These are phyloP conservation scores for Cryptococcus sp. DNA, from an alignment of 1,284 basidiomycete genomes.

Conservation along the genomic window DNA sequence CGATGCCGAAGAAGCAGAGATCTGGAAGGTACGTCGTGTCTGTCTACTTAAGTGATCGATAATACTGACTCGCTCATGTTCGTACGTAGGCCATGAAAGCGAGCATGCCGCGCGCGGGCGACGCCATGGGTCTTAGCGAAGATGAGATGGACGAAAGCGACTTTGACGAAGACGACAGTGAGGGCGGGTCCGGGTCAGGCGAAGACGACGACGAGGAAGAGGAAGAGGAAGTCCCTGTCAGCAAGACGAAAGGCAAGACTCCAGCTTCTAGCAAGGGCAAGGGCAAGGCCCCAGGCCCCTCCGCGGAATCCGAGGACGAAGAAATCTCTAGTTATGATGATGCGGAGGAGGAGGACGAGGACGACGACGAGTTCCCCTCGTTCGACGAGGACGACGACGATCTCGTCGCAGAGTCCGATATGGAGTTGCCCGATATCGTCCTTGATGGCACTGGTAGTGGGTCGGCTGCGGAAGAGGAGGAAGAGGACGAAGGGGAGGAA, in stretches of 20 bases:
- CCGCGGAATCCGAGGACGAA: constrained; percentile 22
- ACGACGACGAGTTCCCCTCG: constrained; percentile 32
- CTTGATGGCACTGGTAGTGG: constrained; percentile 31
- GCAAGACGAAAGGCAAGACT: constrained; percentile 28
- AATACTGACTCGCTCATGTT: constrained; percentile 1
- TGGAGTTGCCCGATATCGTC: constrained; percentile 54
- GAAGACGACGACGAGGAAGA: constrained; percentile 36
- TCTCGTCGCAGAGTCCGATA: constrained; percentile 49
- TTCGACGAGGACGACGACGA: constrained; percentile 55
- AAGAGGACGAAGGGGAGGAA: constrained; percentile 58
- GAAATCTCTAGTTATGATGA: background rate
- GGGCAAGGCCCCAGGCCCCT: constrained; percentile 2
- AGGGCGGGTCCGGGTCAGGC: constrained; percentile 36
- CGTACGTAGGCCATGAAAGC: constrained; percentile 75
- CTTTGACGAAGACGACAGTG: constrained; percentile 27
- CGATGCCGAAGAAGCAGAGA: constrained; percentile 64
- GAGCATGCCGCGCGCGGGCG: constrained; percentile 64
- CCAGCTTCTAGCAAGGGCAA: constrained; percentile 21
- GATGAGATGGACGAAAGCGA: constrained; percentile 55
- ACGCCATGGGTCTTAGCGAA: constrained; percentile 65
- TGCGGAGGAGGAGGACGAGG: constrained; percentile 9
- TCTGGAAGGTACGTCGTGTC: constrained; percentile 72
- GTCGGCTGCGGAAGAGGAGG: constrained; percentile 53
- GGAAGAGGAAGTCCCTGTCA: constrained; percentile 25
- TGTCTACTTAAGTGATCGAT: background rate